Percentiles rank a stretch among this genome's conserved stretches.
Conservation (phyloP, 2,329 filamentous ascomycete species). For the Calonectria montana region DNA sequence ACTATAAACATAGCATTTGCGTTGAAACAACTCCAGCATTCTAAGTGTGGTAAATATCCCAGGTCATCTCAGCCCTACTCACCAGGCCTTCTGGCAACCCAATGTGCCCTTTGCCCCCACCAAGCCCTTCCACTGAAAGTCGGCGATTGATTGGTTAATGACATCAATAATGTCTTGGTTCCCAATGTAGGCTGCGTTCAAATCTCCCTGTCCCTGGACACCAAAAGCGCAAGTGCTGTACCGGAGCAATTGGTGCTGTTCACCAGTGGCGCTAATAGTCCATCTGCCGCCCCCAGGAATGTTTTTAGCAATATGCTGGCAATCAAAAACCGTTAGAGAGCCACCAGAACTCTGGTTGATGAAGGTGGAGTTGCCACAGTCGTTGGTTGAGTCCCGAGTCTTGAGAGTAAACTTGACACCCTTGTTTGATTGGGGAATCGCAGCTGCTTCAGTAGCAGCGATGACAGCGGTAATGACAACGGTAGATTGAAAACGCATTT, state of each 20-base stretch:
- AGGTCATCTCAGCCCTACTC: neutral
- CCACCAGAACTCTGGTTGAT: neutral
- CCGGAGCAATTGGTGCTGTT: neutral
- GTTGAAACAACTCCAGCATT: neutral
- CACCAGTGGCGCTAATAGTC: neutral
- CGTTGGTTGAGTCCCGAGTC: neutral
- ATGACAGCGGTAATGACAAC: neutral
- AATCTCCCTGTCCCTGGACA: neutral
- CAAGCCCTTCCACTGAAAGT: neutral
- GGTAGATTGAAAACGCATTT: neutral
- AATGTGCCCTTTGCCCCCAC: conserved; percentile 2
- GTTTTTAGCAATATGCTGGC: neutral
- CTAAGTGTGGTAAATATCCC: neutral
- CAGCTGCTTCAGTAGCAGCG: neutral
- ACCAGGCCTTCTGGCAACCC: conserved; percentile 4
- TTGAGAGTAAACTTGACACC: neutral
- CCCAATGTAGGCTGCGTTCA: neutral
- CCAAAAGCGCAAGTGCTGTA: neutral
- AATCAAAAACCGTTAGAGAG: neutral
- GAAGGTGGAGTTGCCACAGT: conserved; percentile 1
- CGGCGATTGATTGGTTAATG: neutral
- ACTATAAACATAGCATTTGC: neutral
- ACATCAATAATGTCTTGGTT: conserved; percentile 1
- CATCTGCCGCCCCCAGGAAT: neutral
- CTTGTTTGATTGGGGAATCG: neutral